Percentiles rank a stretch among this genome's conserved stretches.
Evolutionary conservation across 306 rosid genomes (phyloP).

Genomic region (Rubus idaeus): DNA sequence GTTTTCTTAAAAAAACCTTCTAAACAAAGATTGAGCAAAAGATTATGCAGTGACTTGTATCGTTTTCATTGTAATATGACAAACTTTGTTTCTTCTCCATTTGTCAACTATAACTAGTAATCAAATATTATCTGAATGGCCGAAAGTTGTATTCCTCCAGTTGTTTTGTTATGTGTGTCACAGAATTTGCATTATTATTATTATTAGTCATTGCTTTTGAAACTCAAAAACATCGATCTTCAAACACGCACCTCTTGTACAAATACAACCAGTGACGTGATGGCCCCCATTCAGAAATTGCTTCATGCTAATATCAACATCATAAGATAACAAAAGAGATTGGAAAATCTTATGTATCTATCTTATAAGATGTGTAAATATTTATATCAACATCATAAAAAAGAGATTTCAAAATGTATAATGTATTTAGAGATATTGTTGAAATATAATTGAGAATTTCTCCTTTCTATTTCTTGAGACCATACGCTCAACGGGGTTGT

Average conservation of each 20-base stretch:
- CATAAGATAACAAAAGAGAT: background rate
- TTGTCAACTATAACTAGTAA: slow-evolving; percentile 16
- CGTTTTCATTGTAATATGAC: background rate
- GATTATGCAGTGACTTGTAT: slow-evolving; percentile 1
- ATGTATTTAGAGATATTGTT: too few species aligned
- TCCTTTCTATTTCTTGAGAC: too few species aligned
- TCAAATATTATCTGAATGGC: background rate
- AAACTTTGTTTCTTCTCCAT: slow-evolving; percentile 6
- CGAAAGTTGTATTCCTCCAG: background rate
- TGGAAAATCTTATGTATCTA: background rate
- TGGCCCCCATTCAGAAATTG: slow-evolving; percentile 1
- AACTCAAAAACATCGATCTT: slow-evolving; percentile 18
- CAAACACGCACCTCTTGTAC: slow-evolving; percentile 1
- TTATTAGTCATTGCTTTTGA: slow-evolving; percentile 12
- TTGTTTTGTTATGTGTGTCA: slow-evolving; percentile 11
- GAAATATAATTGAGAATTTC: too few species aligned
- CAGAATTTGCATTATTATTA: slow-evolving; percentile 12
- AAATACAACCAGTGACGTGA: background rate
- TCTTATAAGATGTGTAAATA: background rate
- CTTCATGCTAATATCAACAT: slow-evolving; percentile 2
- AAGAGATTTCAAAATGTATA: background rate
- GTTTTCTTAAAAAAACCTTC: background rate
- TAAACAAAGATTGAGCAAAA: slow-evolving; percentile 9
- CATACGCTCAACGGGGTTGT: too few species aligned
- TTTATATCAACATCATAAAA: background rate